phyloP scores from a whole-genome alignment of 257 asterid genomes.

The Solanum appendiculatum region DNA sequence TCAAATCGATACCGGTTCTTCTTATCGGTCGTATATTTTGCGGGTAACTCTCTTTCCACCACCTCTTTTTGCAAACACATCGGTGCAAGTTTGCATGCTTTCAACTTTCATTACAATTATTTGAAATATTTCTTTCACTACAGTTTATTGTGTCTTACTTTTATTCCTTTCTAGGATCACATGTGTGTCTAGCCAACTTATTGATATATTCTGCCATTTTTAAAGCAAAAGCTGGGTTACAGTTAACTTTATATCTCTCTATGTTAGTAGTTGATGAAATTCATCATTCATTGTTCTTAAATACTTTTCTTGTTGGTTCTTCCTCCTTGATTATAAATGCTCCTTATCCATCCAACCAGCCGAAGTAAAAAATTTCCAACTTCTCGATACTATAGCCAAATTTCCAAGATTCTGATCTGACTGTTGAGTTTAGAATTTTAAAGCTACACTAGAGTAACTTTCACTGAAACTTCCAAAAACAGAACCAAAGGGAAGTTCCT shows the following conservation, averaged over 20 bases:
- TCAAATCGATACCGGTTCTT: slow-evolving; percentile 57
- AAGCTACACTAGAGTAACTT: background rate
- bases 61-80: background rate
- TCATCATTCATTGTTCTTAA: background rate
- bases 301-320: background rate
- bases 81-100: background rate
- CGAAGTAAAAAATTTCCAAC: background rate
- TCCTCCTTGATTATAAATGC: too few relatives aligned
- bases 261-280: background rate
- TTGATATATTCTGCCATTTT: background rate
- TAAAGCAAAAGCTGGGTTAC: background rate
- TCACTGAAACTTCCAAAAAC: too few relatives aligned
- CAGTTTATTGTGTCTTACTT: background rate
- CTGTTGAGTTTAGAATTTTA: background rate
- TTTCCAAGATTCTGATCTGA: background rate
- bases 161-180: background rate
- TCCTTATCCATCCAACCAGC: background rate
- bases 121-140: background rate
- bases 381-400: background rate
- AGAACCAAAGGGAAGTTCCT: background rate
- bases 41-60: slow-evolving; percentile 49
- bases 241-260: background rate
- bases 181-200: background rate
- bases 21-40: slow-evolving; percentile 77
- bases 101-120: background rate